Conservation (phyloP, 2,329 filamentous ascomycete species). For the Simplicillium aogashimaense region DNA sequence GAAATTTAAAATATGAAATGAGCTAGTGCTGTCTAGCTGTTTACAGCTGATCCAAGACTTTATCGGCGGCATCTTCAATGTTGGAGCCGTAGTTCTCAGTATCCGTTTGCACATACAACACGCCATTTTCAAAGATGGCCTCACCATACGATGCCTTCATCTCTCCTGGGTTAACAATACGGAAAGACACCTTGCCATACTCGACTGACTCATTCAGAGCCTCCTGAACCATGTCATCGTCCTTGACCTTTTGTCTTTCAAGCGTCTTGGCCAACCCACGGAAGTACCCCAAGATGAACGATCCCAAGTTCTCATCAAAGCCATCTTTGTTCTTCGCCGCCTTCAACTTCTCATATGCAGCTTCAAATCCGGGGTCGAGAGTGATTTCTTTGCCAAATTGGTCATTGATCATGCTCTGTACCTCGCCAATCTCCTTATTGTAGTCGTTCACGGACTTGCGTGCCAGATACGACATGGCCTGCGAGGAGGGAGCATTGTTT, state of each 20-base stretch:
- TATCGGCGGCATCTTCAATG: slow-evolving; percentile 12
- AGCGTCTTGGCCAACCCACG: slow-evolving; percentile 30
- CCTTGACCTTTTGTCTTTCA: slow-evolving; percentile 31
- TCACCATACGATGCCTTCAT: slow-evolving; percentile 31
- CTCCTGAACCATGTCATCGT: slow-evolving; percentile 39
- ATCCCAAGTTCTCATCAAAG: slow-evolving; percentile 35
- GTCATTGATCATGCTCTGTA: slow-evolving; percentile 27
- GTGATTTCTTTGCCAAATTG: slow-evolving; percentile 29
- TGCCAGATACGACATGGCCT: slow-evolving; percentile 29
- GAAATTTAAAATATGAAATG: not conserved
- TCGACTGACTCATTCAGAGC: slow-evolving; percentile 36
- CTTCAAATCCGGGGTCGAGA: slow-evolving; percentile 37
- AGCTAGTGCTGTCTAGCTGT: not conserved
- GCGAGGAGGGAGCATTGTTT: slow-evolving; percentile 21
- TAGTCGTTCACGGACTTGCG: slow-evolving; percentile 35
- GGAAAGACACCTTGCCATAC: slow-evolving; percentile 30
- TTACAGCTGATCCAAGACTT: slow-evolving; percentile 25
- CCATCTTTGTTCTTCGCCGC: slow-evolving; percentile 17
- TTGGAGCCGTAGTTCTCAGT: slow-evolving; percentile 14
- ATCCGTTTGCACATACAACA: slow-evolving; percentile 34
- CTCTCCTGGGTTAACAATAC: slow-evolving; percentile 34
- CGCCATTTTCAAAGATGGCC: slow-evolving; percentile 34
- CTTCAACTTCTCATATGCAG: slow-evolving; percentile 28
- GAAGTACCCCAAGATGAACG: slow-evolving; percentile 30
- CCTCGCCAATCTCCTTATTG: slow-evolving; percentile 26